phyloP scores from a whole-genome alignment of 352 stramenopile genomes.

The Saprolegnia diclina region DNA sequence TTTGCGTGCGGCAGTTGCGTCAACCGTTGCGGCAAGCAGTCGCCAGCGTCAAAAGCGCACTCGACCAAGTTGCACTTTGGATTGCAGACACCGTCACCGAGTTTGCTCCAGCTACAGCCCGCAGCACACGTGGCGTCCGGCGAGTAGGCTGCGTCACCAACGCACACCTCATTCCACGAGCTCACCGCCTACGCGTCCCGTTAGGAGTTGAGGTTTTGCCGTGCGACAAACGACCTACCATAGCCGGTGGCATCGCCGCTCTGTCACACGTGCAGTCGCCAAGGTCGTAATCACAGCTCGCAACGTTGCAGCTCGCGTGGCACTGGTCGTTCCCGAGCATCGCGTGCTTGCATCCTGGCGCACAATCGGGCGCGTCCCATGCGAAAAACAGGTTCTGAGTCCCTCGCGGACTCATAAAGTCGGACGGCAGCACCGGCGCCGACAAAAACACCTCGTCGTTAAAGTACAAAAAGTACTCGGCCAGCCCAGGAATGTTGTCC shows the following conservation, averaged over 20 bases:
- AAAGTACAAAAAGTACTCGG: conserved; percentile 93
- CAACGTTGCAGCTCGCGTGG: conserved; percentile 85
- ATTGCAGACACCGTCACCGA: conserved; percentile 79
- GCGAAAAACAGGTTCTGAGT: conserved; percentile 91
- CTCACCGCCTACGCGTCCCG: background rate
- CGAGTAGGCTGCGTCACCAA: background rate
- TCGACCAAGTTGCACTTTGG: conserved; percentile 66
- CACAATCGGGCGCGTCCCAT: conserved; percentile 90
- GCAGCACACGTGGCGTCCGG: conserved; percentile 49
- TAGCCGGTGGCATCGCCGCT: background rate
- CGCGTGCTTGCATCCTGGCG: conserved; percentile 56
- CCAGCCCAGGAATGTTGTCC: conserved; percentile 90
- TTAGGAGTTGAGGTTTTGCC: background rate
- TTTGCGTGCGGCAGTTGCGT: no score
- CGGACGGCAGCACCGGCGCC: conserved; percentile 74
- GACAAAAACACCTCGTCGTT: conserved; percentile 96
- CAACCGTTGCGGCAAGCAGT: conserved; percentile 42
- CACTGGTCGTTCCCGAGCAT: conserved; percentile 83
- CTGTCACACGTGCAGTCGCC: conserved; percentile 87
- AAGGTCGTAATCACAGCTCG: conserved; percentile 87
- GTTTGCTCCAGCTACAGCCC: conserved; percentile 64
- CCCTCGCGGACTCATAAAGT: conserved; percentile 85
- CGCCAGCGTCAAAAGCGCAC: conserved; percentile 79
- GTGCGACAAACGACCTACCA: background rate
- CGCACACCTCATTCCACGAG: background rate